Evolutionary conservation across 2,329 filamentous ascomycete species (phyloP).

Genomic region (Dactylellina cionopaga): DNA sequence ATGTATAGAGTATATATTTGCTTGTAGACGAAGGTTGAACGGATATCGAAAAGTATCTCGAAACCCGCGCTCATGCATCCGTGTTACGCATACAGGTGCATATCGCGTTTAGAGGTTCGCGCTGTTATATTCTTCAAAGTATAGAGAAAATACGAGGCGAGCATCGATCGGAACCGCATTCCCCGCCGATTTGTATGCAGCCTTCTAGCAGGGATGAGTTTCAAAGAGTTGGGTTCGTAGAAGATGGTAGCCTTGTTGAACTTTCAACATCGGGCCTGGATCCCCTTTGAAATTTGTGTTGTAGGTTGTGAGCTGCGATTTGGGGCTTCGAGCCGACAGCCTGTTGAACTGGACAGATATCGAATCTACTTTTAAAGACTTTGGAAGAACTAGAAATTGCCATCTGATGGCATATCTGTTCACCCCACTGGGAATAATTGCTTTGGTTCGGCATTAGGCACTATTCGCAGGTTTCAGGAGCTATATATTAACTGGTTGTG

Average conservation of each 20-base stretch:
- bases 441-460: too few relatives aligned
- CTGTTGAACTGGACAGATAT: conserved; percentile 4
- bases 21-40: neutral
- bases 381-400: too few relatives aligned
- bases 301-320: neutral
- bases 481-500: neutral
- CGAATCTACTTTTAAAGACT: too few relatives aligned
- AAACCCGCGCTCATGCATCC: conserved; percentile 16
- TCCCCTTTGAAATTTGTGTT: neutral
- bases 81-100: neutral
- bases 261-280: neutral
- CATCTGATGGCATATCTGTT: too few relatives aligned
- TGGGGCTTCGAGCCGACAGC: neutral
- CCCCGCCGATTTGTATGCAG: neutral
- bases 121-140: neutral
- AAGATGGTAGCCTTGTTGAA: conserved; percentile 7
- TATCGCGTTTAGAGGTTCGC: conserved; percentile 4
- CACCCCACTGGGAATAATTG: too few relatives aligned
- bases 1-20: neutral
- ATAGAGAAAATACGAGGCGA: conserved; percentile 8
- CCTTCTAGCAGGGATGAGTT: neutral
- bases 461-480: too few relatives aligned
- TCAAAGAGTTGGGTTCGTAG: neutral
- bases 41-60: too few relatives aligned
- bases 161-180: neutral